These are phyloP conservation scores for Mycena alexandri DNA, from an alignment of 768 basidiomycete species.

Conservation along the genomic window DNA sequence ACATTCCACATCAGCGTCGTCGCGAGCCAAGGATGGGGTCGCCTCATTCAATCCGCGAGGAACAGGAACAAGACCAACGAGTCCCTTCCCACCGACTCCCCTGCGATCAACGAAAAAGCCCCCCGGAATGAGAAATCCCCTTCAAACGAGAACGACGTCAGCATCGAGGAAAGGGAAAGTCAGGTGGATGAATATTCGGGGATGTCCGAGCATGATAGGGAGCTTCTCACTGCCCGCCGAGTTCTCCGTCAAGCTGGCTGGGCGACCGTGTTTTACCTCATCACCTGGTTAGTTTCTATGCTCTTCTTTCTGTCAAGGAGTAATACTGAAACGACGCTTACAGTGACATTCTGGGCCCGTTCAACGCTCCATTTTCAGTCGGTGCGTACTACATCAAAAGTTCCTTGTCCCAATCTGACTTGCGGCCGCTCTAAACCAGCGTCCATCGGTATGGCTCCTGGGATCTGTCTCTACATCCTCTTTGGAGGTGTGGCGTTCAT, in stretches of 20 bases:
- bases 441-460: constrained; percentile 17
- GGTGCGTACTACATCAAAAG: constrained; percentile 1
- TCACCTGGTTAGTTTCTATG: constrained; percentile 13
- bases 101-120: background rate
- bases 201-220: constrained; percentile 18
- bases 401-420: too few relatives aligned
- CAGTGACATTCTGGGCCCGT: constrained; percentile 16
- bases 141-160: background rate
- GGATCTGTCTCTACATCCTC: constrained; percentile 15
- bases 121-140: background rate
- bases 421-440: too few relatives aligned
- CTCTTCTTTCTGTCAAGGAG: too few relatives aligned
- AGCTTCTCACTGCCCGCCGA: constrained; percentile 19
- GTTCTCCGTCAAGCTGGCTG: constrained; percentile 12
- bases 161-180: background rate
- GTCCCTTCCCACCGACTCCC: background rate
- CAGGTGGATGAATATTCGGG: constrained; percentile 2
- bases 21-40: constrained; percentile 13
- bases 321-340: too few relatives aligned
- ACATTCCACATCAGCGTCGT: constrained; percentile 2
- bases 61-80: background rate
- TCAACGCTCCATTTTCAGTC: constrained; percentile 21
- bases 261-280: constrained; percentile 15
- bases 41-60: constrained; percentile 9
- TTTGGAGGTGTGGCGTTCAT: constrained; percentile 17